Percentiles rank a stretch among this genome's conserved stretches.
These are phyloP conservation scores for Dipodascus albidus DNA, from an alignment of 805 yeast genomes.

Conservation along the genomic window DNA sequence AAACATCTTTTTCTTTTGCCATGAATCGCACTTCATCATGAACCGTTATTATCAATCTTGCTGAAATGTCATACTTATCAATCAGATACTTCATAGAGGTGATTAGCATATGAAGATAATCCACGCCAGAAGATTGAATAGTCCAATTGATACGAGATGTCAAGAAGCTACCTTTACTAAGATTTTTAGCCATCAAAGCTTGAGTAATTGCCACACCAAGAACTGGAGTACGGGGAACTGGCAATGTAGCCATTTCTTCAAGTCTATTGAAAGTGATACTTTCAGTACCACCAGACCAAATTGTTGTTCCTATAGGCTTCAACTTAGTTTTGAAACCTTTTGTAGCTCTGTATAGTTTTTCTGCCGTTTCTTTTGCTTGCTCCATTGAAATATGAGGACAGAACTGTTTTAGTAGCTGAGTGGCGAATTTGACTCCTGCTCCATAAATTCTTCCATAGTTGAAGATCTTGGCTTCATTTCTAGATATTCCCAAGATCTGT, in stretches of 20 bases:
- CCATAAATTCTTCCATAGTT: slow-evolving; percentile 97
- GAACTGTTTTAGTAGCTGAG: slow-evolving; percentile 71
- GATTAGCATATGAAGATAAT: slow-evolving; percentile 75
- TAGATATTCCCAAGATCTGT: slow-evolving; percentile 69
- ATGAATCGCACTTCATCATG: slow-evolving; percentile 91
- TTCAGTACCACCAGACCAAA: slow-evolving; percentile 78
- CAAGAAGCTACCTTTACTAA: slow-evolving; percentile 49
- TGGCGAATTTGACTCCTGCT: slow-evolving; percentile 88
- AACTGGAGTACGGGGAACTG: slow-evolving; percentile 78
- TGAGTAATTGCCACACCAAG: slow-evolving; percentile 88
- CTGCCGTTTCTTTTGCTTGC: slow-evolving; percentile 57
- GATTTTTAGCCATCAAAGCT: slow-evolving; percentile 57
- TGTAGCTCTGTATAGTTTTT: slow-evolving; percentile 61
- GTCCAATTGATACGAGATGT: slow-evolving; percentile 97
- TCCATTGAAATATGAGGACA: slow-evolving; percentile 56
- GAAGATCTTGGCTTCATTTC: slow-evolving; percentile 90
- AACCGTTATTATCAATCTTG: slow-evolving; percentile 74
- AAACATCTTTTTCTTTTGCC: slow-evolving; percentile 60
- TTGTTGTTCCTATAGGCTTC: slow-evolving; percentile 21
- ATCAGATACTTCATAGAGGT: slow-evolving; percentile 79
- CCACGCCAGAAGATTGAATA: slow-evolving; percentile 96
- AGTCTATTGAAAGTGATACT: slow-evolving; percentile 81
- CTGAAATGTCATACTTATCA: slow-evolving; percentile 51
- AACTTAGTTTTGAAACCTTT: slow-evolving; percentile 48
- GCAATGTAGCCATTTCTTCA: slow-evolving; percentile 77